Evolutionary conservation across 164 flowering plant species (phyloP), one percentile per base, ranked within the genome.

Genomic region (Houttuynia cordata): DNA sequence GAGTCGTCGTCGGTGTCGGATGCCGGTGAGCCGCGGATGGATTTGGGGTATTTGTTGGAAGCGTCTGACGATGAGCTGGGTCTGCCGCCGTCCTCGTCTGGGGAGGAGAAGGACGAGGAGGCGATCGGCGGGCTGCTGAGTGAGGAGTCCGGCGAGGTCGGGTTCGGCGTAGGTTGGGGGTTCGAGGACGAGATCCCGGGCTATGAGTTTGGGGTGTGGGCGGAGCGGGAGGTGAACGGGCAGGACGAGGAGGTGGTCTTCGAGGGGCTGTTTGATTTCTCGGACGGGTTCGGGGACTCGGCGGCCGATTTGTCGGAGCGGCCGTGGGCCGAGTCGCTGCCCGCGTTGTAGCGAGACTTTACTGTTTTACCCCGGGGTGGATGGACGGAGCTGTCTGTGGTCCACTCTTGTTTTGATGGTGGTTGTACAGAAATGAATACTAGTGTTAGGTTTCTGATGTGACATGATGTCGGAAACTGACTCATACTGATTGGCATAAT

Each of bases 121-220:
- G 4, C 37, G 37, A 30, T 30, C 37, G 4, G 6, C 37, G 37
- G 6, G 7, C 23, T 24, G 23, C 8, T 15, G 15, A 24, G 12
- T 14, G 13, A 21, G 9, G 19, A 56, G 23, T 24, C 53, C 12
- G 60, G 34, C 18, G 39, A 53, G 25, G 60, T 22, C 15, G 87
- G 66, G 25, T 52, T 75, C 20, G 77, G 67, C 24, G 82, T 74
- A 68, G 59, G 78, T 1, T 79, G 83, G 83, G 70, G 74, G 0
- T 83, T 81, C 60, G 87, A 77, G 7, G 91, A 83, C 17, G 78
- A 70, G 55, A 61, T 81, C 10, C 72, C 78, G 67, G 66, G 64
- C 50, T 85, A 68, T 58, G 80, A 64, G 52, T 73, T 71, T 13
- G 83, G 76, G n/a, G 51, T 23, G 41, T 54, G 58, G 58, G 40